Evolutionary conservation across 495 filamentous ascomycete species (phyloP), one percentile per base, ranked within the genome.

Genomic region (Podospora anserina): DNA sequence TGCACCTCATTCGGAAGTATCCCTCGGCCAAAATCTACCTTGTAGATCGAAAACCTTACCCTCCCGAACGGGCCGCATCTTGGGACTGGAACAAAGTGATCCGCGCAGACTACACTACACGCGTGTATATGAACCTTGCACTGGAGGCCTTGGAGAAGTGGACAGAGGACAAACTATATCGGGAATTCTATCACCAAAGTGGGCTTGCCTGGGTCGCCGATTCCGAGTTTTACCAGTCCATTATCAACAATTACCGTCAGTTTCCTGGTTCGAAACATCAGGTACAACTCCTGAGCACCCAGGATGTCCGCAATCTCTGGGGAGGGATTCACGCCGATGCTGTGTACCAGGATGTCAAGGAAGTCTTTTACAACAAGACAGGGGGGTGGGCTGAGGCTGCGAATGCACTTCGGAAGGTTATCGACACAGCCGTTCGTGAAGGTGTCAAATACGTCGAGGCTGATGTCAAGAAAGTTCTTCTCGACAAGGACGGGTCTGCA

Each of bases 51-150:
- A 73, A 84, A 76, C 73, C 79, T 62, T 82, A 82, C 66, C 77
- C 67, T 68, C 76, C 56, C 71, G 82, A 68, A 72, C 78, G 70
- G 44, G 87, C 85, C 23, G 88, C 88, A 27, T 89, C 88, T 1
- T 85, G 84, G 80, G 88, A 91, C 76, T 87, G 85, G 81, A 90
- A 89, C 72, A 90, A 90, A 70, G 86, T 90, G 18, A 76, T 90
- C 20, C 87, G 89, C 71, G 82, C 88, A 65, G 89, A 91, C 72
- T 91, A 91, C 76, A 76, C 79, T 44, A 82, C 88, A 70, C 75
- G 80, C 18, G 71, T 85, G 39, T 90, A 91, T 79, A 83, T 80
- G 68, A 66, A 78, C 60, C 79, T 90, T 13, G 88, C 84, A 19
- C 77, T 88, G 19, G 84, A 88, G 70, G 84, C 88, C 0, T 80